Conservation (phyloP, 805 yeast genomes). For the Metschnikowia similis region DNA sequence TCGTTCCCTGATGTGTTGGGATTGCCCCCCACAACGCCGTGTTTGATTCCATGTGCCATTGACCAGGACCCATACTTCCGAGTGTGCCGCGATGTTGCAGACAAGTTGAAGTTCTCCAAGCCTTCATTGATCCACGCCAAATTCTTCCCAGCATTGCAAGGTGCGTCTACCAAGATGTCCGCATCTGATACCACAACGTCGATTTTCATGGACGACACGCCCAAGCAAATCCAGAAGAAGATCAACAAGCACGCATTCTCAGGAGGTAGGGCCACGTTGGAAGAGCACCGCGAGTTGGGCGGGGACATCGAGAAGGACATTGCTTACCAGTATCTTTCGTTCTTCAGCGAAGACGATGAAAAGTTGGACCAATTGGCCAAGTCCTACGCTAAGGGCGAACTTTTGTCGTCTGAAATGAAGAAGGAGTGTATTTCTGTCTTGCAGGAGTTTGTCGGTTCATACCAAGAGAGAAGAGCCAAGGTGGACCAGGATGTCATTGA, state of each 20-base stretch:
- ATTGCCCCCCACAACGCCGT: conserved; percentile 83
- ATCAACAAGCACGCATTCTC: conserved; percentile 95
- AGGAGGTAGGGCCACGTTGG: conserved; percentile 85
- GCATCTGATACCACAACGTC: conserved; percentile 90
- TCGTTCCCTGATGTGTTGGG: conserved; percentile 93
- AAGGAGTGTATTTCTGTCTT: conserved; percentile 75
- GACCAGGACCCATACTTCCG: conserved; percentile 99
- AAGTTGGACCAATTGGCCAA: conserved; percentile 58
- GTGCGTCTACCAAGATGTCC: conserved; percentile 94
- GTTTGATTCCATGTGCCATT: conserved; percentile 97
- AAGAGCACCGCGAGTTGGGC: conserved; percentile 85
- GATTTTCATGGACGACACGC: conserved; percentile 91
- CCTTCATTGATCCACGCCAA: conserved; percentile 91
- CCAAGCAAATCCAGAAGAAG: conserved; percentile 88
- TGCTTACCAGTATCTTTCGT: conserved; percentile 86
- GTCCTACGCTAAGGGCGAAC: conserved; percentile 71
- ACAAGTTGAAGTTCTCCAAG: conserved; percentile 81
- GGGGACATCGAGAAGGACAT: conserved; percentile 96
- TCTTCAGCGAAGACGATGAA: conserved; percentile 86
- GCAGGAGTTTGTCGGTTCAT: conserved; percentile 71
- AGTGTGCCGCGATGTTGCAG: conserved; percentile 96
- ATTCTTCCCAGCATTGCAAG: conserved; percentile 98
- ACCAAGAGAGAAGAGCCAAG: conserved; percentile 72
- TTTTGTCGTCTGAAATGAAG: conserved; percentile 92
- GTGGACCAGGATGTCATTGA: conserved; percentile 61